Evolutionary conservation across 169 alveolate genomes (phyloP).

Genomic region (Ichthyophthirius multifiliis): DNA sequence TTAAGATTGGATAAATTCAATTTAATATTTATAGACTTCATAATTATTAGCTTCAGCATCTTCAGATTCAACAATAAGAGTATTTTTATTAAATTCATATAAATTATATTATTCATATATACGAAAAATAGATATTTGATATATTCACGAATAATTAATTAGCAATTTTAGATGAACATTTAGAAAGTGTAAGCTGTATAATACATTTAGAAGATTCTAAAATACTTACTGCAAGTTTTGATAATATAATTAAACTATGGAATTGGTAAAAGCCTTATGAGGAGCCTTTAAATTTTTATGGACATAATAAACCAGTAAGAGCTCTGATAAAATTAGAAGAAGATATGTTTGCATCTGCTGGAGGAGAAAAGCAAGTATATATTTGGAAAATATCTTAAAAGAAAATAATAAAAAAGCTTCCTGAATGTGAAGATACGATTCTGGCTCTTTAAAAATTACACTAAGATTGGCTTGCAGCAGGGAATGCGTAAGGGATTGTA

Average conservation of each 20-base stretch:
- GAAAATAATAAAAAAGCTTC: neutral
- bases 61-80: neutral
- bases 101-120: neutral
- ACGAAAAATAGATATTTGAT: neutral
- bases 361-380: neutral
- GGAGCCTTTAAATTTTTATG: neutral
- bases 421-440: neutral
- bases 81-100: neutral
- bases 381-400: neutral
- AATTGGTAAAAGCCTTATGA: neutral
- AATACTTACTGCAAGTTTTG: neutral
- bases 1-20: neutral
- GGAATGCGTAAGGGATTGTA: neutral
- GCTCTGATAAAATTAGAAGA: neutral
- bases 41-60: neutral
- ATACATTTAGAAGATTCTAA: neutral
- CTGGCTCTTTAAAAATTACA: neutral
- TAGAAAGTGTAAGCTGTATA: neutral
- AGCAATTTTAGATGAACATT: neutral
- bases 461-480: neutral
- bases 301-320: conserved; percentile 1
- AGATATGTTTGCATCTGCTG: conserved; percentile 5
- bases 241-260: neutral
- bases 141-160: neutral
- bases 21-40: neutral